A percentile compares a stretch with the other conserved stretches of the same genome.
Conservation (phyloP, 1,139 yeast genomes). For the Candida glucosophila region DNA sequence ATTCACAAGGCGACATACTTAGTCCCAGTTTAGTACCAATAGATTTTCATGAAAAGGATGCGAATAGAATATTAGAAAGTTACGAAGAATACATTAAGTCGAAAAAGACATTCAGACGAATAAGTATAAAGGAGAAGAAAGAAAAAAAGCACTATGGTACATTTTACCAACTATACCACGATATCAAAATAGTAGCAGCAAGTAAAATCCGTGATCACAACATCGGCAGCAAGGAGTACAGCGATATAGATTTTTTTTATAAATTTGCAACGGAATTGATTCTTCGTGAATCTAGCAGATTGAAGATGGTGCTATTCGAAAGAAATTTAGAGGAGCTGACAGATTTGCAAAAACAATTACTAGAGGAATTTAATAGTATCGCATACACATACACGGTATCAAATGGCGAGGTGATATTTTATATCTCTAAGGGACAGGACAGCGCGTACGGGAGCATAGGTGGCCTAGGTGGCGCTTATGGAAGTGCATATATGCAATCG, state of each 20-base stretch:
- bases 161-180: conserved; percentile 60
- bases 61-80: conserved; percentile 34
- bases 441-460: conserved; percentile 9
- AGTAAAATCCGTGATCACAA: conserved; percentile 38
- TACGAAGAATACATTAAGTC: conserved; percentile 25
- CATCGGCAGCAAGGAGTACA: conserved; percentile 52
- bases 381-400: conserved; percentile 47
- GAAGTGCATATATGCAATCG: conserved; percentile 9
- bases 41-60: conserved; percentile 37
- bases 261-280: conserved; percentile 63
- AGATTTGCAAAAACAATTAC: conserved; percentile 24
- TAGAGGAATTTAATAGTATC: conserved; percentile 60
- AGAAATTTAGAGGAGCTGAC: conserved; percentile 5
- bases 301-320: conserved; percentile 11
- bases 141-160: conserved; percentile 25
- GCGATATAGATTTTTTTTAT: conserved; percentile 57
- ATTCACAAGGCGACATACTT: conserved; percentile 23
- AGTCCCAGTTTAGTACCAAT: conserved; percentile 31
- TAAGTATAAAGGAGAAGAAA: conserved; percentile 15
- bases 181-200: conserved; percentile 57
- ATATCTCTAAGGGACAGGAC: conserved; percentile 23
- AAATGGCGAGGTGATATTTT: conserved; percentile 56
- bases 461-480: conserved; percentile 7
- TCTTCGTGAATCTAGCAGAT: conserved; percentile 58
- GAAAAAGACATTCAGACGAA: conserved; percentile 11